phyloP scores from a whole-genome alignment of 2,329 filamentous ascomycete genomes.

The Juglanconis sp. region DNA sequence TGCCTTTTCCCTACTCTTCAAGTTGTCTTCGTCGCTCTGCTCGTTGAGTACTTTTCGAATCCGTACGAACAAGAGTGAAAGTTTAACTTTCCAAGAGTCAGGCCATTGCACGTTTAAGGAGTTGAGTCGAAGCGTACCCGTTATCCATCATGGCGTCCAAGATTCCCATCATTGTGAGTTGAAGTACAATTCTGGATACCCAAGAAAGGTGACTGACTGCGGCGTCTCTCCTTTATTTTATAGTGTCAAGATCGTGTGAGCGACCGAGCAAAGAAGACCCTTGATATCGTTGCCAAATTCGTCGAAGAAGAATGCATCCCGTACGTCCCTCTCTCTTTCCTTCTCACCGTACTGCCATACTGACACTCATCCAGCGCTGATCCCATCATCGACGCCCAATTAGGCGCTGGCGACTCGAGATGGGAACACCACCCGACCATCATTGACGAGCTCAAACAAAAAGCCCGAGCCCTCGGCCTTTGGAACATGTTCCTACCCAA shows the following conservation, averaged over 20 bases:
- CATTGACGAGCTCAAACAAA: conserved; percentile 84
- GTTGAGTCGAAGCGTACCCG: neutral
- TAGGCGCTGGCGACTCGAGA: conserved; percentile 71
- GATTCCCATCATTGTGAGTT: conserved; percentile 24
- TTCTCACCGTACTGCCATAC: neutral
- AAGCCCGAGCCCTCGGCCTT: conserved; percentile 77
- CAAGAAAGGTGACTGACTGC: neutral
- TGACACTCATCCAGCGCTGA: conserved; percentile 58
- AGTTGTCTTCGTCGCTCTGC: no score
- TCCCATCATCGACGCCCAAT: conserved; percentile 72
- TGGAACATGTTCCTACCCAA: conserved; percentile 99
- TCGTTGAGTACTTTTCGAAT: no score
- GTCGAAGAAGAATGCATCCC: conserved; percentile 94
- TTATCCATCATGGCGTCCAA: conserved; percentile 23
- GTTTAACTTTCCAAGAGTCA: neutral
- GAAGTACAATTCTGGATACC: neutral
- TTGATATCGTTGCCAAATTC: conserved; percentile 90
- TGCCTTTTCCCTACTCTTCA: neutral
- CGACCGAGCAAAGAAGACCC: conserved; percentile 76
- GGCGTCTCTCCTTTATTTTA: conserved; percentile 3
- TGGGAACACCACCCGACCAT: conserved; percentile 78
- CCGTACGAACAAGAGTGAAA: no score
- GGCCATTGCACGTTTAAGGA: neutral
- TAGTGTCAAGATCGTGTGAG: conserved; percentile 63
- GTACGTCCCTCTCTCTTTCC: conserved; percentile 39